Percentiles rank a stretch among this genome's conserved stretches.
phyloP scores from a whole-genome alignment of 495 filamentous ascomycete species.

The Podospora bellae-mahoneyi region DNA sequence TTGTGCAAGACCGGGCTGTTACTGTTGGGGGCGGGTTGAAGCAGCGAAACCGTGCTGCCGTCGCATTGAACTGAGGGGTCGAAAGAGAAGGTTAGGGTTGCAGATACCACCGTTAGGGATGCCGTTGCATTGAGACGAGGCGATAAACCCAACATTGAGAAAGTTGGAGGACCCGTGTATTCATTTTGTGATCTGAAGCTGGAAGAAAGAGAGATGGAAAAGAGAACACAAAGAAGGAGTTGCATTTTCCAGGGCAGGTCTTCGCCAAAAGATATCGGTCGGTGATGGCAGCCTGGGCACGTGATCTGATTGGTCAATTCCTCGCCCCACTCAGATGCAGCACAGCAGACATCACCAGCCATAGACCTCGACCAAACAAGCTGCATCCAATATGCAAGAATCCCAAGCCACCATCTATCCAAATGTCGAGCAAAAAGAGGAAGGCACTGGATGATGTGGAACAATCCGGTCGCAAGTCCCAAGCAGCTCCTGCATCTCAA shows the following conservation, averaged over 20 bases:
- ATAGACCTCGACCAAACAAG: not conserved
- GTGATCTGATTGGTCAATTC: not conserved
- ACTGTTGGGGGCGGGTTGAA: not conserved
- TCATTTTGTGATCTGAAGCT: not conserved
- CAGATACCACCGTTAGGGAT: not conserved
- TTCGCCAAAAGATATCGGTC: not conserved
- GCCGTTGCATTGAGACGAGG: not conserved
- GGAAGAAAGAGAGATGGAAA: not conserved
- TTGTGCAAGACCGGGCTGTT: not conserved
- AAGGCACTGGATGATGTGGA: conserved; percentile 20
- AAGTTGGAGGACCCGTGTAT: not conserved
- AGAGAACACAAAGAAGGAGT: not conserved
- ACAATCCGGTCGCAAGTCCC: not conserved
- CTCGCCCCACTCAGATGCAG: not conserved
- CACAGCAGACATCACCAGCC: not conserved
- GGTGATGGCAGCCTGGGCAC: not conserved
- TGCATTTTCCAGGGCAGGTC: not conserved
- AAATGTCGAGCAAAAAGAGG: conserved; percentile 27
- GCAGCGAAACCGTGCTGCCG: not conserved
- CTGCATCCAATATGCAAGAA: not conserved
- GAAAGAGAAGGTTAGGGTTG: not conserved
- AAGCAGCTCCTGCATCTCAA: not conserved
- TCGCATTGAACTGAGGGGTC: not conserved
- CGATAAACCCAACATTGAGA: not conserved
- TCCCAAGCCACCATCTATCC: not conserved